Evolutionary conservation across 495 filamentous ascomycete genomes (phyloP), one percentile per base, ranked within the genome.

Genomic region (Lophiostoma macrostomum): DNA sequence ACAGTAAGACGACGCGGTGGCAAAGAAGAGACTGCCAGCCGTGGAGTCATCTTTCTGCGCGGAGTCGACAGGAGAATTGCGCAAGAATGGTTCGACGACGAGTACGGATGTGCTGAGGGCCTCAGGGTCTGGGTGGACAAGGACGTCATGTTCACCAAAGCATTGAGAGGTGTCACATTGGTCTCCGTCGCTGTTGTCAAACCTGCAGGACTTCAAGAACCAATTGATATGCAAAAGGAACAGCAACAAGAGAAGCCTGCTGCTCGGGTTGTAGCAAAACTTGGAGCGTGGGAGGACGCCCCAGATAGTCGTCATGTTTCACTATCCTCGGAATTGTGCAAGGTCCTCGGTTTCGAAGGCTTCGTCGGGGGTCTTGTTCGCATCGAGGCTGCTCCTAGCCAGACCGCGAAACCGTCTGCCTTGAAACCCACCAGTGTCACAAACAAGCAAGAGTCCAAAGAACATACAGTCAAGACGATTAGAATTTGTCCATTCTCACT

Each of bases 361-460:
- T 75, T 95, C 20, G 86, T 95, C 18, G 93, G 93, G n/a, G 89
- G 89, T 13, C 80, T 96, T 50, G 75, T 93, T 28, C 85, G 90
- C 39, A 72, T 98, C 13, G 88, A 96, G 62, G 80, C 86, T 22
- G 85, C 87, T 6, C 83, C 84, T 8, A 68, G 73, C 24, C 82
- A 75, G 44, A 56, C 80, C 14, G 71, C 80, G 34, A 77, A 77
- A 49, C 79, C 75, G 22, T 69, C 74, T 0, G 70, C 79, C 16
- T 73, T 30, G 14, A 53, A 38, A 14, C 10, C 28, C 0, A 25
- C 50, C 14, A 31, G n/a, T 11, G 20, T 41, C n/a, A 46, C 50
- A 16, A 74, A 73, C 36, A 67, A 67, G 30, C 54, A 54, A 74
- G 52, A 55, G 4, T 60, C 64, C 31, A 71, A 68, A 47, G 66